Conservation (phyloP, 140 eudicot species). For the Bidens hawaiensis region DNA sequence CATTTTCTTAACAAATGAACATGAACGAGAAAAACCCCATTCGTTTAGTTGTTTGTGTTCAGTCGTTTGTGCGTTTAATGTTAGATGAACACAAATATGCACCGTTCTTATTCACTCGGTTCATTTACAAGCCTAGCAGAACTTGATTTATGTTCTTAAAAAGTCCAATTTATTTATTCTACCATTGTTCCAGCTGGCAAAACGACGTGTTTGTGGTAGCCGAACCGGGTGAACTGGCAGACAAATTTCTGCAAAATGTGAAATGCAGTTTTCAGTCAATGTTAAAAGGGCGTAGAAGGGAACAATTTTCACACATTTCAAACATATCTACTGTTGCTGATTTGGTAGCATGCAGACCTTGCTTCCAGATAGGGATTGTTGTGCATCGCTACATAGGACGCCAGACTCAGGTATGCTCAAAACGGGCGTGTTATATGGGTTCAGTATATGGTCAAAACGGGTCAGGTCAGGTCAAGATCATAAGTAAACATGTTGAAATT, state of each 20-base stretch:
- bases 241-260: constrained; percentile 29
- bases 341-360: constrained; percentile 72
- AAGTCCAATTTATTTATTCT: neutral
- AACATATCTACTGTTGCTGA: constrained; percentile 69
- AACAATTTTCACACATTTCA: constrained; percentile 53
- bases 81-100: no score
- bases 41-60: no score
- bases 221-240: constrained; percentile 41
- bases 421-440: constrained; percentile 1
- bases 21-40: no score
- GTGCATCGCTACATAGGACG: constrained; percentile 35
- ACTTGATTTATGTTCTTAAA: no score
- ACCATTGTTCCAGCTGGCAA: constrained; percentile 31
- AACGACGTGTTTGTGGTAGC: constrained; percentile 38
- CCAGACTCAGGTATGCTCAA: constrained; percentile 56
- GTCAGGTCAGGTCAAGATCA: neutral
- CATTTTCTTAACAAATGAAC: no score
- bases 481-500: neutral
- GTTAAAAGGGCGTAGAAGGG: constrained; percentile 38
- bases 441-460: neutral
- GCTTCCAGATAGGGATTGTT: constrained; percentile 70
- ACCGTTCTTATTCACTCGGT: no score
- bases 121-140: no score
- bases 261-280: constrained; percentile 32
- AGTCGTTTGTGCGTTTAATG: no score